A percentile compares a stretch with the other conserved stretches of the same genome.
Conservation (phyloP, 1,284 basidiomycete genomes). For the Leccinum griseonigrum region DNA sequence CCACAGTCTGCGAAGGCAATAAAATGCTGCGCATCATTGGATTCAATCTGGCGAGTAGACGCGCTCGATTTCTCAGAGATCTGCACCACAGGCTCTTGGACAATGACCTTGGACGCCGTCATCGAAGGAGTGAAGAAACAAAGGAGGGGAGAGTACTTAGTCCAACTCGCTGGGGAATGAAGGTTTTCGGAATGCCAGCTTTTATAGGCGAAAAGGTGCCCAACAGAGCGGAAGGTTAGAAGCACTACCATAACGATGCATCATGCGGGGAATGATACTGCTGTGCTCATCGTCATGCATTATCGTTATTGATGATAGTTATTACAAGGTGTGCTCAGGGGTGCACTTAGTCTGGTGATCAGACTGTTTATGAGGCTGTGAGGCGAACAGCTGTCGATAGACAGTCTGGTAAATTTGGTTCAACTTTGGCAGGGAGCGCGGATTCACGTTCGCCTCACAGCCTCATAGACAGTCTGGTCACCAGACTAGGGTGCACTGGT, state of each 20-base stretch:
- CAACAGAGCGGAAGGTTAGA: background rate
- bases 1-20: slow-evolving; percentile 27
- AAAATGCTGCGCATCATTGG: background rate
- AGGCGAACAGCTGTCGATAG: too few relatives aligned
- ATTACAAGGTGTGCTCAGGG: too few relatives aligned
- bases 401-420: too few relatives aligned
- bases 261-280: background rate
- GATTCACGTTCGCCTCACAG: too few relatives aligned
- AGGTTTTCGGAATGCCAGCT: background rate
- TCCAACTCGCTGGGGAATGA: background rate
- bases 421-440: too few relatives aligned
- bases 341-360: too few relatives aligned
- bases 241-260: background rate
- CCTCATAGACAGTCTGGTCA: too few relatives aligned
- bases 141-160: background rate
- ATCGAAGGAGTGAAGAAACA: slow-evolving; percentile 1
- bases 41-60: slow-evolving; percentile 8
- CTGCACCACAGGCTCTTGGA: slow-evolving; percentile 14
- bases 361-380: too few relatives aligned
- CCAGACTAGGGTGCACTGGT: too few relatives aligned
- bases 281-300: background rate
- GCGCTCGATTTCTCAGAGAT: slow-evolving; percentile 19
- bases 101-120: slow-evolving; percentile 22
- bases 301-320: background rate
- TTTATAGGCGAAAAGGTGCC: slow-evolving; percentile 23